These are phyloP conservation scores for Diaporthe amygdali DNA, from an alignment of 2,329 filamentous ascomycete genomes.

Conservation along the genomic window DNA sequence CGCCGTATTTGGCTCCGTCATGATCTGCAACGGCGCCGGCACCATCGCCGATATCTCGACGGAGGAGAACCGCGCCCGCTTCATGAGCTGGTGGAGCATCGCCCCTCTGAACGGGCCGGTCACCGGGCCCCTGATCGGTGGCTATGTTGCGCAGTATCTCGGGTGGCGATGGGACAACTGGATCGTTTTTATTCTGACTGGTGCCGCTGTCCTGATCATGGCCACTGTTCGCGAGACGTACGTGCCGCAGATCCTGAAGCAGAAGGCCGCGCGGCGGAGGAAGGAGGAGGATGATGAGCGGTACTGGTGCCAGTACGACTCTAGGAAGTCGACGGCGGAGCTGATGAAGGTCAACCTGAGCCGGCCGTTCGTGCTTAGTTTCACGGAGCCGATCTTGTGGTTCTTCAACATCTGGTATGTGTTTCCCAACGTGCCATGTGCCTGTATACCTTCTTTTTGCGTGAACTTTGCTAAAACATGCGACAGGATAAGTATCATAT, in stretches of 20 bases:
- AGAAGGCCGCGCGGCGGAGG: slow-evolving; percentile 66
- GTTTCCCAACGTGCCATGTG: neutral
- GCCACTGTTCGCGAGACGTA: slow-evolving; percentile 76
- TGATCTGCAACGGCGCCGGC: slow-evolving; percentile 84
- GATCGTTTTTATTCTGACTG: slow-evolving; percentile 76
- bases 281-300: slow-evolving; percentile 73
- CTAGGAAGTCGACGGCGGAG: slow-evolving; percentile 62
- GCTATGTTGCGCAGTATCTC: slow-evolving; percentile 77
- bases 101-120: slow-evolving; percentile 81
- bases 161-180: slow-evolving; percentile 92
- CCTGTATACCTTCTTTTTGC: neutral
- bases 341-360: slow-evolving; percentile 78
- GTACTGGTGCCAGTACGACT: slow-evolving; percentile 82
- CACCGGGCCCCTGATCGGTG: slow-evolving; percentile 71
- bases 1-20: slow-evolving; percentile 60
- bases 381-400: slow-evolving; percentile 82
- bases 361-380: slow-evolving; percentile 77
- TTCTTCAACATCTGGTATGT: slow-evolving; percentile 70
- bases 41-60: slow-evolving; percentile 83
- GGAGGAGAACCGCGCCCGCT: slow-evolving; percentile 80
- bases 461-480: neutral
- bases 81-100: slow-evolving; percentile 82
- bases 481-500: slow-evolving; percentile 77
- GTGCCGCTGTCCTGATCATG: slow-evolving; percentile 64
- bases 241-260: slow-evolving; percentile 70